A percentile compares a stretch with the other conserved stretches of the same genome.
These are phyloP conservation scores for Eucalyptus shirleyi DNA, from an alignment of 345 rosid species.

Conservation along the genomic window DNA sequence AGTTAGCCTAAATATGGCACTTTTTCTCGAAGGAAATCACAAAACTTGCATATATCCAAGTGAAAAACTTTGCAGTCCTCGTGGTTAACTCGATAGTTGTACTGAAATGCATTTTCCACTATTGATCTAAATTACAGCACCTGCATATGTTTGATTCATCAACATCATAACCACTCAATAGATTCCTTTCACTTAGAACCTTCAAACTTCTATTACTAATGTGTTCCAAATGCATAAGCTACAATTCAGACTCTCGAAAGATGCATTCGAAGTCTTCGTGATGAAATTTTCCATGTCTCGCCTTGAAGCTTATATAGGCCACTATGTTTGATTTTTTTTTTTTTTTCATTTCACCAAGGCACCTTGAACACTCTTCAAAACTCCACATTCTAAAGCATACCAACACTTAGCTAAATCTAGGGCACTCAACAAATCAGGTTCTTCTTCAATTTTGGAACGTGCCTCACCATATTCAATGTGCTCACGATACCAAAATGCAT, in stretches of 20 bases:
- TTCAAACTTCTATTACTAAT: background rate
- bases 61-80: background rate
- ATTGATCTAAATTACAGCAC: background rate
- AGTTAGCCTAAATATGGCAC: background rate
- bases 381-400: background rate
- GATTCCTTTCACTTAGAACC: background rate
- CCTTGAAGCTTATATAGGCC: background rate
- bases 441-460: background rate
- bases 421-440: background rate
- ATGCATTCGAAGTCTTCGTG: background rate
- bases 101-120: background rate
- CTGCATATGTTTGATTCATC: no score
- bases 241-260: background rate
- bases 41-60: background rate
- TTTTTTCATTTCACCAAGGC: background rate
- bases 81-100: rapidly evolving
- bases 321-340: background rate
- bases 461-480: no score
- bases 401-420: background rate
- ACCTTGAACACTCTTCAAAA: background rate
- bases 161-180: background rate
- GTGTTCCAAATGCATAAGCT: background rate
- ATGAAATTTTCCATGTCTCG: background rate
- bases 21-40: background rate
- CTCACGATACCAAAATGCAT: no score